Evolutionary conservation across 768 basidiomycete species (phyloP), one percentile per base, ranked within the genome.

Genomic region (Mrakia hoshinonis): DNA sequence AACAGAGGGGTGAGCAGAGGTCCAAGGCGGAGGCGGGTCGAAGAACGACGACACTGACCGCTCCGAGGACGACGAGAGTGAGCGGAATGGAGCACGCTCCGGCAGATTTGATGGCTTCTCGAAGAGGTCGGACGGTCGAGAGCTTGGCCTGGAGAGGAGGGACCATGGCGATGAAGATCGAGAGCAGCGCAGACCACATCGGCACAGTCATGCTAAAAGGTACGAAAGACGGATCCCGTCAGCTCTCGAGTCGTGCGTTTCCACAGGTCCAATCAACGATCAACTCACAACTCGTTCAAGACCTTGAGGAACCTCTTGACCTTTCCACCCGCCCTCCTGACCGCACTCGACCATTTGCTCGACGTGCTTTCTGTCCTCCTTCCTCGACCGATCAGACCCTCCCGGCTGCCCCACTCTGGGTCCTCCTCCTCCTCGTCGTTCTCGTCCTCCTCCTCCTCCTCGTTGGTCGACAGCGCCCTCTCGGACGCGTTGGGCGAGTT

Each of bases 51-150:
- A 7, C 7, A 43, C 43, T 43, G 43, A 43, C 43, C 15, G 90
- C 92, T 13, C 94, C 94, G 52, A 97, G 87, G 7, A 96, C 92
- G 69, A 97, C 84, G 31, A 96, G 82, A 2, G 94, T 97, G 34
- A 97, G 77, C 0, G 94, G 95, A 73, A 97, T 52, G 3, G 69
- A 68, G 49, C 48, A 74, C 65, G 47, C 52, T 73, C 77, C 75
- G 18, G 70, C 66, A 11, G 65, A 67, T 64, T 79, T 79, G 75
- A 81, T 77, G 38, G 81, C 80, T 71, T 80, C 79, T 34, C 76
- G 77, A 31, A 80, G 74, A 4, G 80, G 82, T 79, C 90, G 81
- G 74, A 87, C 85, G 5, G 82, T 79, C 31, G 87, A 85, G 66
- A 97, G 82, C 11, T 83, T 77, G 63, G 86, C 85, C 78, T 98